phyloP scores from a whole-genome alignment of 2,329 filamentous ascomycete species.

The Aureobasidium leucospermi region DNA sequence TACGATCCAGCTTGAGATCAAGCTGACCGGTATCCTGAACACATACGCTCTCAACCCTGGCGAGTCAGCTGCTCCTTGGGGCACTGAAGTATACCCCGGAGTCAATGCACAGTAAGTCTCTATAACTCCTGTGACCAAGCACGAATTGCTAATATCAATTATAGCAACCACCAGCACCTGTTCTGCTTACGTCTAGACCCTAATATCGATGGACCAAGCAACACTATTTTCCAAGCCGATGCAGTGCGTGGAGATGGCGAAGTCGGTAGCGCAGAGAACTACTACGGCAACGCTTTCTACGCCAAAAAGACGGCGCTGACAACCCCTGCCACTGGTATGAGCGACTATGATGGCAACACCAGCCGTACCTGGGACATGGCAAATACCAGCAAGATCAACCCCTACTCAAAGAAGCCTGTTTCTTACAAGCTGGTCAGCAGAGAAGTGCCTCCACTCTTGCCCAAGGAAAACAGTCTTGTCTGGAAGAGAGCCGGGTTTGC shows the following conservation, averaged over 20 bases:
- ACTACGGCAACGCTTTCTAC: slow-evolving; percentile 84
- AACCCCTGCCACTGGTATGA: slow-evolving; percentile 60
- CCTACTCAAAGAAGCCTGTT: slow-evolving; percentile 75
- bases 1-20: slow-evolving; percentile 82
- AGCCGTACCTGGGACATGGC: slow-evolving; percentile 84
- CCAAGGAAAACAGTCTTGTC: slow-evolving; percentile 72
- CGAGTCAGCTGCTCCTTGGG: slow-evolving; percentile 79
- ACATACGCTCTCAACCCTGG: slow-evolving; percentile 78
- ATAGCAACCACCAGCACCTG: slow-evolving; percentile 85
- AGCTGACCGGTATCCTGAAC: slow-evolving; percentile 87
- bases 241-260: slow-evolving; percentile 62
- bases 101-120: slow-evolving; percentile 58
- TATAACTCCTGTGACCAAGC: not conserved
- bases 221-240: slow-evolving; percentile 69
- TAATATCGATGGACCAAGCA: slow-evolving; percentile 76
- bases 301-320: slow-evolving; percentile 73
- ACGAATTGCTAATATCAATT: slow-evolving; percentile 88
- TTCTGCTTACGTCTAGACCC: slow-evolving; percentile 86
- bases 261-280: slow-evolving; percentile 75
- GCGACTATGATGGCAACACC: slow-evolving; percentile 74
- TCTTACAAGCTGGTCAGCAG: slow-evolving; percentile 86
- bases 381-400: slow-evolving; percentile 77
- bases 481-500: slow-evolving; percentile 89
- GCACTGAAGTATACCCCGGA: slow-evolving; percentile 81
- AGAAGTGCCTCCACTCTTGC: slow-evolving; percentile 70